A percentile compares a stretch with the other conserved stretches of the same genome.
Evolutionary conservation across 345 rosid genomes (phyloP).

Genomic region (Eutrema japonicum): DNA sequence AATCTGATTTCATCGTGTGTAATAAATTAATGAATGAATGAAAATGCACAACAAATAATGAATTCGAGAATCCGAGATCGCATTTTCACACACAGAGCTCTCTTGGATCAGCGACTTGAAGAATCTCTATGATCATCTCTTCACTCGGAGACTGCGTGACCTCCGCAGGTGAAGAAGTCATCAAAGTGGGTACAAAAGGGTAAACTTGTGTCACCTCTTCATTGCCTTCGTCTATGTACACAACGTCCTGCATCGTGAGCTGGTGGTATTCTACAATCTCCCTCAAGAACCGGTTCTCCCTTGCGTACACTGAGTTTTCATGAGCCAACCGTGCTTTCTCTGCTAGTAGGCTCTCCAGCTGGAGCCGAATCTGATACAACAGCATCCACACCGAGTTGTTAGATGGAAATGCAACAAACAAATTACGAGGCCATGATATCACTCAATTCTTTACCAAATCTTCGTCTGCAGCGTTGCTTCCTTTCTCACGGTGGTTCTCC

Average conservation of each 20-base stretch:
- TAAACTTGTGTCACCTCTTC: conserved; percentile 68
- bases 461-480: conserved; percentile 75
- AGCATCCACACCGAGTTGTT: neutral
- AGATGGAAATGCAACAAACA: conserved; percentile 18
- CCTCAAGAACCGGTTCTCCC: conserved; percentile 87
- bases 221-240: conserved; percentile 73
- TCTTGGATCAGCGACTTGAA: conserved; percentile 1
- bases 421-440: neutral
- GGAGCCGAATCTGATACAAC: conserved; percentile 76
- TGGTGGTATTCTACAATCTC: conserved; percentile 96
- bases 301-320: conserved; percentile 72
- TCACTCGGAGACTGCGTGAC: neutral
- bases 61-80: conserved; percentile 1
- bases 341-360: conserved; percentile 85
- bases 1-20: conserved; percentile 3
- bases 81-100: neutral
- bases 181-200: conserved; percentile 50
- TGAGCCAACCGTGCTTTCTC: conserved; percentile 91
- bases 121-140: conserved; percentile 17
- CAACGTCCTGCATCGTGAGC: conserved; percentile 92
- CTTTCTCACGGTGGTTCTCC: conserved; percentile 80
- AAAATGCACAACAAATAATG: conserved; percentile 8
- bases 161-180: conserved; percentile 17
- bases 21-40: neutral
- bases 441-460: conserved; percentile 65